Base-by-base conservation (phyloP, 2,329 filamentous ascomycete genomes). In the Colletotrichum sojae region DNA sequence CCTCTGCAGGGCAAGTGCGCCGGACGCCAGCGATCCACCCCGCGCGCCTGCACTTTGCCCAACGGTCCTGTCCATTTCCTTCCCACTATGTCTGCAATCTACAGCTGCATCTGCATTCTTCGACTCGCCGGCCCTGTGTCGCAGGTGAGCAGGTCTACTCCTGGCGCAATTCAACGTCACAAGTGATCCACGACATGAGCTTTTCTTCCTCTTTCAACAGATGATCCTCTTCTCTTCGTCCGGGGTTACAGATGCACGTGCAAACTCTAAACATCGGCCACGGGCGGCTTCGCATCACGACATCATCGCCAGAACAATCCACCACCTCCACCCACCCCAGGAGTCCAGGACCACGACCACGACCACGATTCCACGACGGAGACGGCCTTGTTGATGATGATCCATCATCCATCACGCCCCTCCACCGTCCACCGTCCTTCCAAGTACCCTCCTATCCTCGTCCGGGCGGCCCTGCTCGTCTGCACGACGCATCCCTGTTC, bases 71-170 rank as follows among this genome's bases (percentile, higher is more conserved):
- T 36, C 31, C 31, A 36, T 36, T 36, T 36, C 31, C 31, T 36
- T 36, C 31, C 31, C 9, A 36, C 31, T 36, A 36, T 36, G 31
- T 36, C 31, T 36, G 31, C 31, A 36, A 36, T 36, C 49, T 39
- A 31, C 25, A 25, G 13, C 27, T 46, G 51, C 36, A 49, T 20
- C 48, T 48, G 18, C 15, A 20, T 43, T 43, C 31, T 36, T 36
- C 31, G 31, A 36, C 45, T 58, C 31, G 18, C 51, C 31, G n/a
- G 20, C 45, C 18, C 36, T 46, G 31, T 40, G 66, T 60, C 61
- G 61, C 66, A 69, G 66, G 61, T 66, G 27, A 55, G 55, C 49
- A 59, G 51, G 61, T 54, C 61, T 59, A 54, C 61, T 69, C 61
- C 61, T 65, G 56, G 54, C 54, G 61, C 22, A 59, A 59, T 65